Percentiles rank a stretch among this genome's conserved stretches.
Conservation (phyloP, 1,284 basidiomycete species). For the Athelia psychrophila region DNA sequence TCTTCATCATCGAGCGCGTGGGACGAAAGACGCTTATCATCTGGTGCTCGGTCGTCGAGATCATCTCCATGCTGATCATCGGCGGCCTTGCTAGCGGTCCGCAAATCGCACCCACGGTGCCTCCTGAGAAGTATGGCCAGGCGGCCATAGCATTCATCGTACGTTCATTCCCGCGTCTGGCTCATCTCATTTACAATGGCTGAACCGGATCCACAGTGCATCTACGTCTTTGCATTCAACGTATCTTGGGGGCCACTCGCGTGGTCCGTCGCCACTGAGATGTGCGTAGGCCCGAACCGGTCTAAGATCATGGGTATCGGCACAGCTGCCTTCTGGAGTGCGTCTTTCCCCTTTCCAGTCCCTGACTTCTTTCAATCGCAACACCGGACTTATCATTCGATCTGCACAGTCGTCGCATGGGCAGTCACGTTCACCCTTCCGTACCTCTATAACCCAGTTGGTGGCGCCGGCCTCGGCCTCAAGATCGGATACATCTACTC, state of each 20-base stretch:
- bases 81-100: background rate
- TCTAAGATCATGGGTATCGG: constrained; percentile 10
- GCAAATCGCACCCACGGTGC: background rate
- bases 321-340: constrained; percentile 10
- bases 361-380: background rate
- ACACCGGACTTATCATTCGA: too few species aligned
- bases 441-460: constrained; percentile 7
- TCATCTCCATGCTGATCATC: constrained; percentile 3
- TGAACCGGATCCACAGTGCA: background rate
- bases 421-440: constrained; percentile 11
- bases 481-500: background rate
- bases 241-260: constrained; percentile 9
- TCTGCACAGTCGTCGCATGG: constrained; percentile 4
- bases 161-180: background rate
- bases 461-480: constrained; percentile 5
- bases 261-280: constrained; percentile 10
- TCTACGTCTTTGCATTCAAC: constrained; percentile 9
- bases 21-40: constrained; percentile 4
- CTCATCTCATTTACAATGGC: background rate
- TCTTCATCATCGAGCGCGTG: constrained; percentile 9
- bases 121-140: constrained; percentile 1
- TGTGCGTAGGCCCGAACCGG: constrained; percentile 7
- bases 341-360: background rate
- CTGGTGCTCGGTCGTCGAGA: constrained; percentile 2
- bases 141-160: constrained; percentile 1